Evolutionary conservation across 2,329 filamentous ascomycete species (phyloP), one percentile per base, ranked within the genome.

Genomic region (Graphilbum sp.): DNA sequence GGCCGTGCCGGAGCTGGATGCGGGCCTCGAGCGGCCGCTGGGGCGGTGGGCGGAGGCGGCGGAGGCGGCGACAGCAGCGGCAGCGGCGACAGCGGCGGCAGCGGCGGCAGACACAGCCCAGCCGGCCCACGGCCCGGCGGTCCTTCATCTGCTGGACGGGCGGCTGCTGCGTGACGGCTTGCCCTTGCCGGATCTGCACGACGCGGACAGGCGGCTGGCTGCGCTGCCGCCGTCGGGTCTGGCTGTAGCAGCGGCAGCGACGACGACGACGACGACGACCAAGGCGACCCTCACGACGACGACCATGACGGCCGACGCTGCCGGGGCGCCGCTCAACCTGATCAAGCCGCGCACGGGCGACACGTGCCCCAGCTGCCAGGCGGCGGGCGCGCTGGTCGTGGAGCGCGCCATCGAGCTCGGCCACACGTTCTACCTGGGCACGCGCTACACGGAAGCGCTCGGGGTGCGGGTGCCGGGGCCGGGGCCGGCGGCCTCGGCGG

Each of bases 351-450:
- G 62, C 35, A 58, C 75, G 32, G 82, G 80, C 12, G 84, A 92
- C 50, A 48, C 56, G 11, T 98, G 90, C 49, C 74, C 82, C 0
- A 63, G 67, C 30, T 98, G 90, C 53, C 51, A 59, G 0, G 50
- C 63, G 0, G 17, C 18, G 15, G 80, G 80, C 0, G 61, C 55
- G 2, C 62, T 96, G 18, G 64, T 63, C 32, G 64, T 81, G 3
- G 69, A 79, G 41, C 77, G 71, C 44, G 83, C 86, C 8, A 78
- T 96, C 36, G 90, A 98, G 58, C 67, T 96, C 15, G 90, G 85
- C 1, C 90, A 98, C 56, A 96, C 90, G 0, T 98, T 98, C 59
- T 78, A 92, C 54, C 75, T 98, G 2, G 87, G 88, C 11, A 87
- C 83, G 2, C 74, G 87, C 23, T 98, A 98, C 60, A 87, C 81